Evolutionary conservation across 768 basidiomycete genomes (phyloP), one percentile per base, ranked within the genome.

Genomic region (Saitozyma sp.): DNA sequence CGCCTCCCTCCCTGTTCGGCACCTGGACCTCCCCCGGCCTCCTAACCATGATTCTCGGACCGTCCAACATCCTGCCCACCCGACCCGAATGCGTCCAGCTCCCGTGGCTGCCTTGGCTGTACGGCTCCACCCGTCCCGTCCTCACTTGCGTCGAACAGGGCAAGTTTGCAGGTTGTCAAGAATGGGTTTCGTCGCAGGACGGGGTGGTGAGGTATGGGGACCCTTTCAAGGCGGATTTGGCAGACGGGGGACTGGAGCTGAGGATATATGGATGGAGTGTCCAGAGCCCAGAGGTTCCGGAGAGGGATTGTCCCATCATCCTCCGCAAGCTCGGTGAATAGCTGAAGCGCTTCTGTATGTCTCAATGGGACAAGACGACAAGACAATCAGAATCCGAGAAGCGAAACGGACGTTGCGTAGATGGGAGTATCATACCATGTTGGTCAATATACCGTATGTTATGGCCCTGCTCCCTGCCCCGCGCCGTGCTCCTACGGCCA

Each of bases 61-160:
- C 16, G 1, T 20, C 20, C 11, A 11, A 43, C 16, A 48, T 39
- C 46, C 10, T 9, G 1, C 6, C 43, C 8, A 37, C 8, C 6
- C n/a, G 56, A 37, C 56, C 56, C 8, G 45, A 46, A 48, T 49
- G n/a, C 13, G 19, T 16, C n/a, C 46, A 57, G 43, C 46, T 57
- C 19, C 56, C 56, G 20, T 46, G 49, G 16, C 20, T 57, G 9
- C 56, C 56, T 29, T 57, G 56, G 56, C 19, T 57, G 17, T 57
- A 48, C 20, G 56, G 56, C 13, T 9, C 17, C 16, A 48, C 43
- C 37, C 6, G 8, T 3, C 43, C 56, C 3, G 8, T 48, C 7
- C 56, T 57, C 19, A 57, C 46, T 9, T 16, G 11, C 8, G 9
- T 49, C 8, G 43, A 37, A 10, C 13, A 48, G 7, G 46, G 46